phyloP scores from a whole-genome alignment of 2,329 filamentous ascomycete genomes.

The Hirsutella minnesotensis region DNA sequence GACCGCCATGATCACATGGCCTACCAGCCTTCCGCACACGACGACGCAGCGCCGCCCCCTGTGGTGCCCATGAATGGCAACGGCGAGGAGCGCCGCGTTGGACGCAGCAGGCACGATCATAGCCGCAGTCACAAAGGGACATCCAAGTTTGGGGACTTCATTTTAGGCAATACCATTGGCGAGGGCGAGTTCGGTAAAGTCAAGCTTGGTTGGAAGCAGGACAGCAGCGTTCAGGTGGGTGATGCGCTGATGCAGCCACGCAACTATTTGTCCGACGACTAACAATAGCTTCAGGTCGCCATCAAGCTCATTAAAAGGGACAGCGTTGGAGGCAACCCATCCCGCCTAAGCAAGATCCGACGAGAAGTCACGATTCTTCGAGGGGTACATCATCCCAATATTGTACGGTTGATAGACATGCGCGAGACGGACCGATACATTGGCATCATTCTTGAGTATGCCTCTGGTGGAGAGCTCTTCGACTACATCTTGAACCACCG shows the following conservation, averaged over 20 bases:
- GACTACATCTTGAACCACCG: constrained; percentile 96
- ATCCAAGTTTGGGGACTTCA: constrained; percentile 89
- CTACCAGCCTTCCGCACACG: constrained; percentile 14
- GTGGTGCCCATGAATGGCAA: constrained; percentile 29
- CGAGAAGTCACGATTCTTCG: constrained; percentile 88
- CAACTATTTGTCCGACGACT: constrained; percentile 39
- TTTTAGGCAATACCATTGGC: constrained; percentile 87
- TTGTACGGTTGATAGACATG: constrained; percentile 95
- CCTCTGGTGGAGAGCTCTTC: constrained; percentile 92
- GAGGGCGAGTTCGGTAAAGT: constrained; percentile 99
- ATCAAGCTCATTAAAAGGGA: constrained; percentile 97
- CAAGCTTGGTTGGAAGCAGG: constrained; percentile 95
- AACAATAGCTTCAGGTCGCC: constrained; percentile 52
- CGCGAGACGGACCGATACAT: constrained; percentile 95
- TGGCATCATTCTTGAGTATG: constrained; percentile 96
- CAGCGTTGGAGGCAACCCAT: constrained; percentile 76
- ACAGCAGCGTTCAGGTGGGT: constrained; percentile 86
- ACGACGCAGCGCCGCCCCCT: constrained; percentile 33
- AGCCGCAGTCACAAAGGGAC: constrained; percentile 44
- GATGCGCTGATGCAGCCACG: too few relatives aligned
- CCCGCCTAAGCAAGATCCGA: constrained; percentile 88
- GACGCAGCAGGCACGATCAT: constrained; percentile 49
- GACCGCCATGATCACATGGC: constrained; percentile 10
- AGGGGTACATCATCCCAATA: constrained; percentile 87
- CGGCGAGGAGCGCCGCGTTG: constrained; percentile 35